A percentile compares a stretch with the other conserved stretches of the same genome.
Evolutionary conservation across 495 filamentous ascomycete species (phyloP).

Genomic region (Daldinia decipiens): DNA sequence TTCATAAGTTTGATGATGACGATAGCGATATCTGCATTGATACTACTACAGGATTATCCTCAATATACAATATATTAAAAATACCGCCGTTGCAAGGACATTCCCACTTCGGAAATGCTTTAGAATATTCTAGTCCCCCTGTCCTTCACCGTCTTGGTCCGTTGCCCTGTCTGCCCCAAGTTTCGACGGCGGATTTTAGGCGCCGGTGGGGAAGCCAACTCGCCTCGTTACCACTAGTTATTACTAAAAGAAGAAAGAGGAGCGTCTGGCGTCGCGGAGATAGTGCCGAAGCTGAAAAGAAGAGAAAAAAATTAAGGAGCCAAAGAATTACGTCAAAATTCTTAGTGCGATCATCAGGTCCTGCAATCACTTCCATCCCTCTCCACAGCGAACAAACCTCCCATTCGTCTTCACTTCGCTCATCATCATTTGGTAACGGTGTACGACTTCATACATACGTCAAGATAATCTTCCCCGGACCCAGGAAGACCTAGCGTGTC

Average conservation of each 20-base stretch:
- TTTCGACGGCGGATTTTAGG: conserved; percentile 32
- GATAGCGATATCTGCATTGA: conserved; percentile 30
- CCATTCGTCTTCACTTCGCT: conserved; percentile 37
- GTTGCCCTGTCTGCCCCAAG: conserved; percentile 15
- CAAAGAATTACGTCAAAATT: conserved; percentile 46
- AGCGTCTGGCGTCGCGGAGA: conserved; percentile 28
- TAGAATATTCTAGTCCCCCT: conserved; percentile 43
- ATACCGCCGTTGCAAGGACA: conserved; percentile 24
- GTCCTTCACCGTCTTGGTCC: conserved; percentile 24
- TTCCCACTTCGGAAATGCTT: conserved; percentile 44
- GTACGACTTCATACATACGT: conserved; percentile 40
- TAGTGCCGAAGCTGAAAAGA: conserved; percentile 34
- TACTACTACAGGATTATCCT: conserved; percentile 29
- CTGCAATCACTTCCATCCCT: conserved; percentile 37
- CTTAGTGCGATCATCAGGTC: conserved; percentile 45
- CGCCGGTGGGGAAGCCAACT: conserved; percentile 31
- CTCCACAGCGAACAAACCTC: conserved; percentile 35
- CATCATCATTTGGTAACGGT: conserved; percentile 45
- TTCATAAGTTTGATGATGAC: conserved; percentile 31
- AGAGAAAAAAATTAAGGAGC: conserved; percentile 17
- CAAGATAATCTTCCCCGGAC: conserved; percentile 47
- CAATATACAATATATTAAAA: conserved; percentile 4
- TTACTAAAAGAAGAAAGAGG: conserved; percentile 11
- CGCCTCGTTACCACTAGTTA: conserved; percentile 26
- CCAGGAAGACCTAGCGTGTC: conserved; percentile 35